These are phyloP conservation scores for Xylariaceae sp. DNA, from an alignment of 2,329 filamentous ascomycete genomes.

Conservation along the genomic window DNA sequence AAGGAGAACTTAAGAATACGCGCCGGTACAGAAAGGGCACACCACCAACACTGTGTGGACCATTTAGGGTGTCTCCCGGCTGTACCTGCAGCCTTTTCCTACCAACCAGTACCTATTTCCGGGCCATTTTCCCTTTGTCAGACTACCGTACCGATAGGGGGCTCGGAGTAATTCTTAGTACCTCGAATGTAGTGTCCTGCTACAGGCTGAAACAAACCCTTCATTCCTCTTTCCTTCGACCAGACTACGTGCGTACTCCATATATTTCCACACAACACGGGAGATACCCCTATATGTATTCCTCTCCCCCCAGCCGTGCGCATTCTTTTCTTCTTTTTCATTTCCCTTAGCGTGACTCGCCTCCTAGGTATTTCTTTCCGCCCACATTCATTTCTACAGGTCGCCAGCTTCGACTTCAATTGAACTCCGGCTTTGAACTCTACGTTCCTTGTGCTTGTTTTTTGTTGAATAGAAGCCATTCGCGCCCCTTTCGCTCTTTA, in stretches of 20 bases:
- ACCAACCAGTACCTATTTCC: no score
- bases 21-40: no score
- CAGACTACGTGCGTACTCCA: not conserved
- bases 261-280: not conserved
- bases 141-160: conserved; percentile 19
- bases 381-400: conserved; percentile 29
- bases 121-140: no score
- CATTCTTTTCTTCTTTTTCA: conserved; percentile 14
- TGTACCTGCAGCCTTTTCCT: no score
- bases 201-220: not conserved
- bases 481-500: conserved; percentile 25
- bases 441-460: conserved; percentile 14
- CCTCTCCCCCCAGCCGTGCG: conserved; percentile 10
- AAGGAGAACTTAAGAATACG: no score
- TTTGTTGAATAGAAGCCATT: conserved; percentile 17
- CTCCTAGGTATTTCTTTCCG: conserved; percentile 17
- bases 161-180: no score
- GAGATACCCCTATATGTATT: conserved; percentile 13
- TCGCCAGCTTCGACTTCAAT: conserved; percentile 29
- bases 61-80: no score
- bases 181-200: no score
- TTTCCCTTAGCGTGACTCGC: conserved; percentile 11
- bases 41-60: no score
- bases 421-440: conserved; percentile 3
- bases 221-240: conserved; percentile 6